Conservation (phyloP, 2,329 filamentous ascomycete species). For the Parasarocladium wereldwijsianum region DNA sequence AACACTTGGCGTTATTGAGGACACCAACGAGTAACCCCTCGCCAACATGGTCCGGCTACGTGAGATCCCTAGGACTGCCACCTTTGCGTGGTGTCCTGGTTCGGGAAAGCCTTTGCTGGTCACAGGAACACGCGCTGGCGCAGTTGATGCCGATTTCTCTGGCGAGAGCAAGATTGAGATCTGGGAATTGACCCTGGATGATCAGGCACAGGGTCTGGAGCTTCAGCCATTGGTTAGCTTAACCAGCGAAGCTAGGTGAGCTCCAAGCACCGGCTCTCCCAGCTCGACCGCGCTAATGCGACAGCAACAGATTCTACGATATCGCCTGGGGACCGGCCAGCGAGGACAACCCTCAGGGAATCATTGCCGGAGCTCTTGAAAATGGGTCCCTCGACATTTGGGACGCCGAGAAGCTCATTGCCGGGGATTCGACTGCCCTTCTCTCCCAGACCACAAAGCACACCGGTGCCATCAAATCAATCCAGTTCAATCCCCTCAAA, state of each 20-base stretch:
- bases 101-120: slow-evolving; percentile 67
- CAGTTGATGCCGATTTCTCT: slow-evolving; percentile 93
- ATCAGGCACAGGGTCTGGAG: slow-evolving; percentile 60
- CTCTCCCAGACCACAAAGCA: slow-evolving; percentile 83
- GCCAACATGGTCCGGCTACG: slow-evolving; percentile 76
- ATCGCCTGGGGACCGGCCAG: slow-evolving; percentile 84
- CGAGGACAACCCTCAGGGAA: slow-evolving; percentile 64
- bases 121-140: slow-evolving; percentile 87
- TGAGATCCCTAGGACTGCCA: slow-evolving; percentile 91
- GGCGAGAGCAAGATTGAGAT: slow-evolving; percentile 93
- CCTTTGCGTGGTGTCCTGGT: slow-evolving; percentile 91
- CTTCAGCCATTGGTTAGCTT: slow-evolving; percentile 75
- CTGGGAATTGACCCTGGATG: slow-evolving; percentile 83
- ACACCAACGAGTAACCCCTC: slow-evolving; percentile 4
- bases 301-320: slow-evolving; percentile 70
- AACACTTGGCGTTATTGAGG: slow-evolving; percentile 11
- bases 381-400: slow-evolving; percentile 88
- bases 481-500: slow-evolving; percentile 92
- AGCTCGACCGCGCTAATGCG: slow-evolving; percentile 5
- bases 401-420: slow-evolving; percentile 62
- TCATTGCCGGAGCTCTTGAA: slow-evolving; percentile 90
- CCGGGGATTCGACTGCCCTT: slow-evolving; percentile 52
- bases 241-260: slow-evolving; percentile 73
- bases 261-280: no score
- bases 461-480: slow-evolving; percentile 77